Percentiles rank a stretch among this genome's conserved stretches.
phyloP scores from a whole-genome alignment of 805 yeast species.

The Starmerella powellii region DNA sequence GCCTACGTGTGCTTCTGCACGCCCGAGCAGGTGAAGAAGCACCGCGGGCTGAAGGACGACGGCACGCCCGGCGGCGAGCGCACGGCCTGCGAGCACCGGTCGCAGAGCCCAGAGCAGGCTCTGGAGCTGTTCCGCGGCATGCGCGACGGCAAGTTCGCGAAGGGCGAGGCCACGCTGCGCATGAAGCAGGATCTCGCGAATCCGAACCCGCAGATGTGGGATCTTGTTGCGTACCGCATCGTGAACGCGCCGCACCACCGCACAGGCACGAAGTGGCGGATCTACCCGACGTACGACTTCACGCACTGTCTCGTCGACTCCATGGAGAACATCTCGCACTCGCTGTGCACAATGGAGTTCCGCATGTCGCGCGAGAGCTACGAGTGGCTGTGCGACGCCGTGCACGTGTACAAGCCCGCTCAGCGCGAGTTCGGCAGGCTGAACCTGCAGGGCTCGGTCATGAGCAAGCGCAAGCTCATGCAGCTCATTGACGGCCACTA shows the following conservation, averaged over 20 bases:
- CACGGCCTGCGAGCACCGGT: constrained; percentile 66
- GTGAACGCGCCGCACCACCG: constrained; percentile 87
- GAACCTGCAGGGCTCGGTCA: constrained; percentile 83
- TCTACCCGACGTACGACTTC: constrained; percentile 96
- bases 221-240: constrained; percentile 91
- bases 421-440: constrained; percentile 98
- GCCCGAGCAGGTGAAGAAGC: constrained; percentile 75
- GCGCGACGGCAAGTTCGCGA: constrained; percentile 78
- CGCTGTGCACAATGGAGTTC: constrained; percentile 93
- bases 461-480: constrained; percentile 93
- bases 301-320: constrained; percentile 99
- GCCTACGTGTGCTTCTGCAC: constrained; percentile 94
- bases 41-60: constrained; percentile 83
- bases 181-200: constrained; percentile 88
- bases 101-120: constrained; percentile 58
- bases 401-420: constrained; percentile 93
- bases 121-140: constrained; percentile 72
- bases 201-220: constrained; percentile 99
- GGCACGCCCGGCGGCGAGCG: constrained; percentile 93
- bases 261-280: constrained; percentile 95
- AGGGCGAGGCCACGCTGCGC: constrained; percentile 88
- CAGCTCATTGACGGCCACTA: constrained; percentile 67
- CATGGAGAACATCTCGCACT: constrained; percentile 89
- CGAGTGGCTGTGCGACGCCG: constrained; percentile 95
- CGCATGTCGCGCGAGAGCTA: constrained; percentile 83